Base-by-base conservation (phyloP, 495 filamentous ascomycete genomes). In the Lasiosphaeris hirsuta region DNA sequence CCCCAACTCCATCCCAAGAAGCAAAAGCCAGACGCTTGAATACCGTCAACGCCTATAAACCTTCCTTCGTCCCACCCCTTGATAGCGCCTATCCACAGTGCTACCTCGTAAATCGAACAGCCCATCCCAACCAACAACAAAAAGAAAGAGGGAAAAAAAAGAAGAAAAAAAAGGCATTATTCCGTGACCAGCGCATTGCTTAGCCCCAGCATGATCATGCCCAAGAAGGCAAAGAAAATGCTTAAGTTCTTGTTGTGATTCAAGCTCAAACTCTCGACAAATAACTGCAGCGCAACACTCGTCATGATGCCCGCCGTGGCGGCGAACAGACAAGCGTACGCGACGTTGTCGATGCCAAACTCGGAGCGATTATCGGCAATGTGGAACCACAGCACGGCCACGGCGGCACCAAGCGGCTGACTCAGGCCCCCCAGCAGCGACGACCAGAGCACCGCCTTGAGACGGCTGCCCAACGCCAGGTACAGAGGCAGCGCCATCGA, bases 231-330 rank as follows among this genome's bases (percentile, higher is more conserved):
- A 76, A 89, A 95, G 4, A 82, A 78, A 60, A 95, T 91, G 64
- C 89, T 90, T 68, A 97, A 70, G 45, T 83, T 82, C 53, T 85
- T 80, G 58, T 86, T 86, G 72, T 97, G 94, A 42, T 87, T 90
- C 62, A 96, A 67, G 33, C 83, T 85, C 63, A 96, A 70, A 39
- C 87, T 89, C 74, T 98, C 92, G 10, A 85, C 85, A 67, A 96
- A 96, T 2, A 98, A 75, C 72, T 94, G 89, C 66, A 98, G 70
- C 6, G 87, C 92, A 33, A 98, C 94, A 55, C 84, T 92, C 33
- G 88, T 86, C 94, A 98, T 97, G 56, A 98, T 92, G 1, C 94
- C 94, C 0, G 92, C 87, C 0, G 91, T 96, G 15, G 85, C 78
- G 15, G 92, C 90, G 71, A 98, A 97, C 75, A 97, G 85, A 40